Evolutionary conservation across 106 monocot genomes (phyloP), one percentile per base, ranked within the genome.

Genomic region (Vanilla planifolia): DNA sequence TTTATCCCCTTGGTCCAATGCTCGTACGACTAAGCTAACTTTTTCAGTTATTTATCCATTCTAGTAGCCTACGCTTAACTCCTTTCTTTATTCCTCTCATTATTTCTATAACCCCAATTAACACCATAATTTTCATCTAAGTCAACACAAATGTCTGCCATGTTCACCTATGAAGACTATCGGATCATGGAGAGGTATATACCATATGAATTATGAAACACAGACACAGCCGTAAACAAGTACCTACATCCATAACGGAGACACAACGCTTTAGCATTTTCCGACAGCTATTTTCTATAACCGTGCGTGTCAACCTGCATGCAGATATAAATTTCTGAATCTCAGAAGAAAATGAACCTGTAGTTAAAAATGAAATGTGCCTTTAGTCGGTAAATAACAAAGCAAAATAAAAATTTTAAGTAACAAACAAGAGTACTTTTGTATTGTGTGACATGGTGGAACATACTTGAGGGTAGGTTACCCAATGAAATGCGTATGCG

Each of bases 261-360:
- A 88, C 77, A 74, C 77, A 79, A 9, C 74, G 30, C 45, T 74
- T 63, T 60, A 81, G 70, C 76, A 91, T 59, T 52, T 68, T 57
- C 47, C 32, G 37, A 64, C 86, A 84, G 23, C 58, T 43, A 64
- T 69, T 65, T 26, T 96, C 81, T 67, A 84, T 37, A 79, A 61
- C 87, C 59, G 71, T 27, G 27, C 96, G 80, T 65, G 90, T 90
- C 56, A 79, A 45, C n/a, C 91, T 77, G 61, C 96, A 90, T 28
- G 78, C 72, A 61, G 78, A 64, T 55, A 96, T 84, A 59, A 91
- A 60, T 47, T 61, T 48, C 60, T 87, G 78, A 53, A 91, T 43
- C 75, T 86, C 81, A 55, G 67, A 77, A 57, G 37, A 41, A 71
- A 86, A 86, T 23, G 35, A 25, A 67, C 71, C 84, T 96, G 79